Base-by-base conservation (phyloP, 73 alveolate species). In the Stentor roeselii region DNA sequence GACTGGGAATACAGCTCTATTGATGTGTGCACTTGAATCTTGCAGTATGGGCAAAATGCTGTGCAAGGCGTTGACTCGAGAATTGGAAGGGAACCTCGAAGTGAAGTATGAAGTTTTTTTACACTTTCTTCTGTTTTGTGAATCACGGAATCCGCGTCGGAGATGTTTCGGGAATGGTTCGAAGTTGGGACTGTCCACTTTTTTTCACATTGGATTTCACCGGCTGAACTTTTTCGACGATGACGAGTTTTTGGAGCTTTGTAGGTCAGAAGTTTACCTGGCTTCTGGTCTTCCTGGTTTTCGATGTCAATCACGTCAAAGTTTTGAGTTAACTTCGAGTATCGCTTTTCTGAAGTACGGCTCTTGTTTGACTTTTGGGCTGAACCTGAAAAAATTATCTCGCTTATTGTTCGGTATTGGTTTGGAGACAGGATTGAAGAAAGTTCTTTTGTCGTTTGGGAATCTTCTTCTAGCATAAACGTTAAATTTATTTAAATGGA, bases 321-420 rank as follows among this genome's bases (percentile, higher is more conserved):
- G 34, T n/a, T 34, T 2, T 67, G 80, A 2, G 80, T 32, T 21
- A 11, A 11, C 34, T 67, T 21, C 34, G 80, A 21, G 37, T 67
- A 67, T 34, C 80, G 21, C 34, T 32, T 67, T 67, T 67, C 80
- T 30, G 80, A n/a, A n/a, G 21, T n/a, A 21, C 37, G 80, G n/a
- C 42, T 21, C 34, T 32, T 67, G 2, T 30, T 36, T 27, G 80
- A 21, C 41, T 67, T 67, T 21, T 32, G 80, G 41, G n/a, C 41
- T 30, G 80, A 67, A 30, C 37, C 37, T 21, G 50, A 14, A 34
- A 67, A 67, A 27, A 67, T 67, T 1, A 15, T 27, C 21, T 36
- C 80, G 37, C 80, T 67, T 32, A 67, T 30, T 27, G 80, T 67
- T n/a, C 80, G 80, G 41, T 67, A 40, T 50, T 50, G 67, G 67